These are phyloP conservation scores for Centrapalus pauciflorus DNA, from an alignment of 129 eudicot genomes.

Conservation along the genomic window DNA sequence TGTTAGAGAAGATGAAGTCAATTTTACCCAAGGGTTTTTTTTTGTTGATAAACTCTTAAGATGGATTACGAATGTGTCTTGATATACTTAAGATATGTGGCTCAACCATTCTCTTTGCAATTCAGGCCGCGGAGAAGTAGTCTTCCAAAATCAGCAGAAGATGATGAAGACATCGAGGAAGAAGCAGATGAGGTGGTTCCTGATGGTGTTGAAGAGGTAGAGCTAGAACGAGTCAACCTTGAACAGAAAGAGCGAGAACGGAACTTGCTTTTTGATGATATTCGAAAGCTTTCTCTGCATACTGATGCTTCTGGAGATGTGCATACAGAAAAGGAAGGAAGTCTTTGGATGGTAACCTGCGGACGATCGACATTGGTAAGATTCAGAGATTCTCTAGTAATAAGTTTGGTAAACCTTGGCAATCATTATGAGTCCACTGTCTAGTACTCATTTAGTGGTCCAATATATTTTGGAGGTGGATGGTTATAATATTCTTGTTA, in stretches of 20 bases:
- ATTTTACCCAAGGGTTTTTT: neutral
- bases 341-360: constrained; percentile 68
- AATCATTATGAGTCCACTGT: neutral
- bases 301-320: constrained; percentile 49
- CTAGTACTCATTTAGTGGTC: neutral
- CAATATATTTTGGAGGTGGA: neutral
- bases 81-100: neutral
- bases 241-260: constrained; percentile 77
- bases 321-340: constrained; percentile 50
- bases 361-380: constrained; percentile 77
- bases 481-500: neutral
- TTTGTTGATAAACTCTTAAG: neutral
- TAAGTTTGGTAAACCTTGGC: too few species aligned
- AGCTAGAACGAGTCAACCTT: constrained; percentile 72
- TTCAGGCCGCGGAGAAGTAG: constrained; percentile 90
- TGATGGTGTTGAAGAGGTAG: constrained; percentile 98
- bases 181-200: constrained; percentile 99
- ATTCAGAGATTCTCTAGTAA: constrained; percentile 3
- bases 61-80: neutral
- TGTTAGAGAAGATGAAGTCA: constrained; percentile 1
- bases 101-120: constrained; percentile 12
- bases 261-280: constrained; percentile 78
- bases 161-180: constrained; percentile 90
- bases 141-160: constrained; percentile 83
- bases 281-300: constrained; percentile 56